Evolutionary conservation across 2,329 filamentous ascomycete genomes (phyloP).

Genomic region (Fusarium lyarnte): DNA sequence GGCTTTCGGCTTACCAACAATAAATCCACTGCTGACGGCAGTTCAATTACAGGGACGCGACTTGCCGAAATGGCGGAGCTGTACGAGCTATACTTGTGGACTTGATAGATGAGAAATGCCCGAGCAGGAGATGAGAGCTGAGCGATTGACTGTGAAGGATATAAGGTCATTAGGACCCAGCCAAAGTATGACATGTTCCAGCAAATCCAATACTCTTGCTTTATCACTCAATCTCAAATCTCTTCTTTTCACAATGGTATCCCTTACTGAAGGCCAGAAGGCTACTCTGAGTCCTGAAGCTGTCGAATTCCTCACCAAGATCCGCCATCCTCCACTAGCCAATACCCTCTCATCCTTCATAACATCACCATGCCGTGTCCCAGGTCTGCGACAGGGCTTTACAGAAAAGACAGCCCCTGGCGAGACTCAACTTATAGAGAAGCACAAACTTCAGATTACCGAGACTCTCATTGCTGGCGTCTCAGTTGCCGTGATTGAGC

Average conservation of each 20-base stretch:
- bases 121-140: fast-evolving
- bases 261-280: neutral
- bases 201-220: neutral
- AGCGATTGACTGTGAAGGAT: neutral
- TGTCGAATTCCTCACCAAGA: neutral
- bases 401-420: neutral
- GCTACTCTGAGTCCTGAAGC: neutral
- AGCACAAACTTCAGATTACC: fast-evolving
- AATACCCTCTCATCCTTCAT: neutral
- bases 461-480: neutral
- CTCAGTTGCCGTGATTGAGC: neutral
- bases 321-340: neutral
- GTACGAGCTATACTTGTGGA: fast-evolving
- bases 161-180: neutral
- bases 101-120: fast-evolving
- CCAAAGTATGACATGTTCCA: neutral
- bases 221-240: neutral
- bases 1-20: neutral
- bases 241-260: neutral
- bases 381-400: neutral
- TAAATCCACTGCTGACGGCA: neutral
- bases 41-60: fast-evolving
- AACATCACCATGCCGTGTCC: neutral
- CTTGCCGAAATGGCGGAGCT: neutral
- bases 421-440: fast-evolving